These are phyloP conservation scores for Gryganskiella cystojenkinii DNA, from an alignment of 192 early-diverging fungal genomes.

Conservation along the genomic window DNA sequence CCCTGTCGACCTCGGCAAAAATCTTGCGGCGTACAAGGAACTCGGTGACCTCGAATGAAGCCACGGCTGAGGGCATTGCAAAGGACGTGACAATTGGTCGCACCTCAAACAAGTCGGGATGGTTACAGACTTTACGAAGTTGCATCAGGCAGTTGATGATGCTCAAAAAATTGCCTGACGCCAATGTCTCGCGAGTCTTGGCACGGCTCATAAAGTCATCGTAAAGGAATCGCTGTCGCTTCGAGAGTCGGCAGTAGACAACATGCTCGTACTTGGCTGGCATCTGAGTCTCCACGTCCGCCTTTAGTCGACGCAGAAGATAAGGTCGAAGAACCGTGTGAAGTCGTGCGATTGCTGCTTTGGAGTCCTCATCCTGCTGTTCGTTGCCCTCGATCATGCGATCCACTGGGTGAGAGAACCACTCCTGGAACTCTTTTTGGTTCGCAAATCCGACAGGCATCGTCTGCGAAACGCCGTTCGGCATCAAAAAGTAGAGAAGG, in stretches of 20 bases:
- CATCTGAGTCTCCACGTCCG: constrained; percentile 74
- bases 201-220: constrained; percentile 86
- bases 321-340: constrained; percentile 74
- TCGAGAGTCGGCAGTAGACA: constrained; percentile 76
- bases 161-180: constrained; percentile 76
- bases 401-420: constrained; percentile 91
- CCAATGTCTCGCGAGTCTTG: constrained; percentile 79
- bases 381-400: constrained; percentile 73
- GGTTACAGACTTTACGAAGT: constrained; percentile 71
- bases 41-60: constrained; percentile 47
- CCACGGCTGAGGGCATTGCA: constrained; percentile 58
- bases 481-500: constrained; percentile 88
- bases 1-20: constrained; percentile 40
- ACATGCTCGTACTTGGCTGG: constrained; percentile 75
- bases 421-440: constrained; percentile 84
- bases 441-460: constrained; percentile 87
- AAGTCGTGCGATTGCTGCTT: constrained; percentile 64
- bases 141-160: constrained; percentile 83
- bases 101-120: constrained; percentile 65
- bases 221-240: constrained; percentile 77
- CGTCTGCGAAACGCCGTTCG: constrained; percentile 63
- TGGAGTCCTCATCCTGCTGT: constrained; percentile 61
- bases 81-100: constrained; percentile 71
- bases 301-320: constrained; percentile 71
- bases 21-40: constrained; percentile 48